Evolutionary conservation across 495 filamentous ascomycete genomes (phyloP).

Genomic region (Entonaema liquescens): DNA sequence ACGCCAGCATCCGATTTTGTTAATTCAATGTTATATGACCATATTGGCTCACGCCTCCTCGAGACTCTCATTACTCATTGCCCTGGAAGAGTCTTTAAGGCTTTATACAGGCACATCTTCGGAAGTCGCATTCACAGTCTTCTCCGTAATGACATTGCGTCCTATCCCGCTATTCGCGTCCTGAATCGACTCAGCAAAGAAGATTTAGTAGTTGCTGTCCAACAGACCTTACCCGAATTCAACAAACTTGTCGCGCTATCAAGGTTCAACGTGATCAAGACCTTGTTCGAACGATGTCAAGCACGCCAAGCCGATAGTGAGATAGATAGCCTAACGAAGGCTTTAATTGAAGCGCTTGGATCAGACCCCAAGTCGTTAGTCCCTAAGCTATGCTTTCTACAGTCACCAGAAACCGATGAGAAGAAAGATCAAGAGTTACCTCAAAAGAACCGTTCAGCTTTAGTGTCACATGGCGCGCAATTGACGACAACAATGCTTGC

Average conservation of each 20-base stretch:
- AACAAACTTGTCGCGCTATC: conserved; percentile 73
- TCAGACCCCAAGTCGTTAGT: conserved; percentile 63
- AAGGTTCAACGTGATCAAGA: conserved; percentile 78
- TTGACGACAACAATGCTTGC: conserved; percentile 52
- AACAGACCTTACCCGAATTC: conserved; percentile 73
- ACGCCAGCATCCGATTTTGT: conserved; percentile 69
- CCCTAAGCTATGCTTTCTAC: conserved; percentile 64
- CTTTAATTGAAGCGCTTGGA: conserved; percentile 67
- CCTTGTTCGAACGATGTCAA: conserved; percentile 81
- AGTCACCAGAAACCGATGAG: conserved; percentile 48
- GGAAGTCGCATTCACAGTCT: conserved; percentile 77
- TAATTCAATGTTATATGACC: conserved; percentile 84
- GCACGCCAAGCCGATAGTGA: conserved; percentile 66
- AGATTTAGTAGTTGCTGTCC: conserved; percentile 74
- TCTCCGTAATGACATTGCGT: conserved; percentile 86
- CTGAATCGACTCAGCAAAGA: conserved; percentile 85
- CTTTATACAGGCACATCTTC: conserved; percentile 77
- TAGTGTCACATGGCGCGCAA: conserved; percentile 57
- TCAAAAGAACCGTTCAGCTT: conserved; percentile 53
- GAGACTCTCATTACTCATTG: conserved; percentile 82
- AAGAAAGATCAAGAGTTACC: conserved; percentile 49
- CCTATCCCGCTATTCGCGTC: conserved; percentile 80
- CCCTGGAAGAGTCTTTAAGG: conserved; percentile 89
- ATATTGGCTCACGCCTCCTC: conserved; percentile 86
- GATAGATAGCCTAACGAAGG: conserved; percentile 66